Evolutionary conservation across 768 basidiomycete species (phyloP), one percentile per base, ranked within the genome.

Genomic region (Termitomyces sp.): DNA sequence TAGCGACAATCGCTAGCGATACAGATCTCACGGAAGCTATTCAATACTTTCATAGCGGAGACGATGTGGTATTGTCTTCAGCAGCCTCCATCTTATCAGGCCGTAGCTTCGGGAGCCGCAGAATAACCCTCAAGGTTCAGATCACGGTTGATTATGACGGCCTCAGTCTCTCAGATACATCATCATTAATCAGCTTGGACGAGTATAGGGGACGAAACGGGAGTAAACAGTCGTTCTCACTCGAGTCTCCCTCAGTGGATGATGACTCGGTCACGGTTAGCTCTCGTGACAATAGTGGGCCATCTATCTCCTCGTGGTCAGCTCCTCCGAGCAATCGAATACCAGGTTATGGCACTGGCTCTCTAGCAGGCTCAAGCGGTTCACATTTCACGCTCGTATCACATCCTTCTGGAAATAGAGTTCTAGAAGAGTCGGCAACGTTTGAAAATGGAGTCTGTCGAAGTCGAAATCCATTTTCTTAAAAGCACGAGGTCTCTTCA

Each of bases 61-160:
- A 93, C 59, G 89, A 91, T 61, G 79, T 79, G 14, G 83, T 87
- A 30, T 60, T 79, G 32, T 86, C 88, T 10, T 90, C 89, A 23
- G 82, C 84, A 3, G 81, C 86, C 0, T 94, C 91, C 44, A 84
- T 87, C 52, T 70, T 88, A 30, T 89, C 88, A 63, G 85, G 84
- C 27, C 76, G 82, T 57, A 87, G 86, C 68, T 84, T 85, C 63
- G 77, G 81, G 10, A 75, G 79, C 34, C 77, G 81, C 43, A 92
- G 85, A 67, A 88, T 97, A 55, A 89, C 87, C 0, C 72, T 97
- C 16, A 79, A 82, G 9, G 83, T 97, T 35, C 78, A 86, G 44
- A 85, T 98, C 41, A 76, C 77, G 9, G 84, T 95, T 59, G 94
- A 95, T 59, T 95, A 93, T 63, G 94, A 97, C 68, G 92, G 92